Conservation (phyloP, 2,329 filamentous ascomycete species). For the Paecilomyces formosus region DNA sequence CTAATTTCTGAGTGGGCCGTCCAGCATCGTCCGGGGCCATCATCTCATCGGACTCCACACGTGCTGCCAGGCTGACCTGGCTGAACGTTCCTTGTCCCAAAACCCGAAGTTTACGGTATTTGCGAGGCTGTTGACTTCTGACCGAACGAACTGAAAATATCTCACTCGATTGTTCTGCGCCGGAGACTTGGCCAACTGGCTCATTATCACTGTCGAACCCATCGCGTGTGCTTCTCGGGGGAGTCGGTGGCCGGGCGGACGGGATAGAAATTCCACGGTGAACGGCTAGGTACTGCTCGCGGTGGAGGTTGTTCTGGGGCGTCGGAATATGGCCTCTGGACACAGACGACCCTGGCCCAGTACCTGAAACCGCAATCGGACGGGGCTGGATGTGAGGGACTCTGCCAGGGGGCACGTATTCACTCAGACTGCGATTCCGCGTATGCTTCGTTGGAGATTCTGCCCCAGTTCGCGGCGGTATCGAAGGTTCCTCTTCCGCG, state of each 20-base stretch:
- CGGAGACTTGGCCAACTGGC: constrained; percentile 14
- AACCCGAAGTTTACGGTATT: constrained; percentile 71
- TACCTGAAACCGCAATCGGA: constrained; percentile 64
- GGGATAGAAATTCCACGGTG: constrained; percentile 62
- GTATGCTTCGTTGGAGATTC: constrained; percentile 40
- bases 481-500: constrained; percentile 3
- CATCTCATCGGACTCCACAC: constrained; percentile 53
- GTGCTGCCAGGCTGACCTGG: constrained; percentile 84
- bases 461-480: background rate
- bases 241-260: constrained; percentile 63
- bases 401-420: constrained; percentile 70
- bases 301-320: constrained; percentile 46
- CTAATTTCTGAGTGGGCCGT: constrained; percentile 59
- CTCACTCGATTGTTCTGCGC: constrained; percentile 36
- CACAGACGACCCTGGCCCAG: constrained; percentile 42
- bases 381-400: constrained; percentile 57
- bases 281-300: constrained; percentile 74
- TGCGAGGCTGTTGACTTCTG: constrained; percentile 60
- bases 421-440: constrained; percentile 78
- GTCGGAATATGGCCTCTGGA: constrained; percentile 38
- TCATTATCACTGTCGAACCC: constrained; percentile 46
- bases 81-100: constrained; percentile 95
- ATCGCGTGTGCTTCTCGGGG: constrained; percentile 66
- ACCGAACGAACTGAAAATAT: constrained; percentile 64
- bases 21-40: constrained; percentile 27